Conservation (phyloP, 2,329 filamentous ascomycete genomes). For the Penicillium italicum region DNA sequence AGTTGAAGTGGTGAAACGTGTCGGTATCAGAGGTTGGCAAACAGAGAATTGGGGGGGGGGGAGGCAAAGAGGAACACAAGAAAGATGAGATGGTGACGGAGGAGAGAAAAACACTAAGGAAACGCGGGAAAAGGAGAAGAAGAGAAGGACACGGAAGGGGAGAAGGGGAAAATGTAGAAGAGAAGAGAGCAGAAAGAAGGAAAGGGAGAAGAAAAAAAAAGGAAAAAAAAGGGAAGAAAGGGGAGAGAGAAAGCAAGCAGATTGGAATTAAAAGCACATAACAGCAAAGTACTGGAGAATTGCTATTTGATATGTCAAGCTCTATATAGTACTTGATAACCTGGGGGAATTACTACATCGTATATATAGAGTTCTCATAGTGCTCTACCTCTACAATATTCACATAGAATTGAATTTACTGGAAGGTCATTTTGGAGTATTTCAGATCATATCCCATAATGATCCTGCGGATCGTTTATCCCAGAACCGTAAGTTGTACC, state of each 20-base stretch:
- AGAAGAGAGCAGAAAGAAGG: slow-evolving; percentile 9
- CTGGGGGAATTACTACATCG: neutral
- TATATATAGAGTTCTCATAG: neutral
- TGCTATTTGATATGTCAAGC: slow-evolving; percentile 4
- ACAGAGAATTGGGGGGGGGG: neutral
- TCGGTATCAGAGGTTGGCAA: slow-evolving; percentile 2
- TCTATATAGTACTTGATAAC: neutral
- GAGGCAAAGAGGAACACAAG: slow-evolving; percentile 2
- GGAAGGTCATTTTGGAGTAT: slow-evolving; percentile 1
- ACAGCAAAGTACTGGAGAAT: neutral
- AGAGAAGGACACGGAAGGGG: slow-evolving; percentile 10
- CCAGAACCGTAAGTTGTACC: neutral
- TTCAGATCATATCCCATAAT: neutral
- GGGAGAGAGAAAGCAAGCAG: slow-evolving; percentile 24
- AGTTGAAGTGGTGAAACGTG: slow-evolving; percentile 12
- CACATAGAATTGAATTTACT: neutral
- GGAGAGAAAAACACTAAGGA: slow-evolving; percentile 10
- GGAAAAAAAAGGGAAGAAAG: slow-evolving; percentile 22
- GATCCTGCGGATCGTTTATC: neutral
- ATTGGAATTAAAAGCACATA: slow-evolving; percentile 11
- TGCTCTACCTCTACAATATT: neutral
- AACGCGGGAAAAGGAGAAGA: slow-evolving; percentile 13
- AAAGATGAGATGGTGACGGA: slow-evolving; percentile 9
- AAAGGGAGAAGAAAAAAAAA: slow-evolving; percentile 9
- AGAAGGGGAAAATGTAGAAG: slow-evolving; percentile 12